phyloP scores from a whole-genome alignment of 2,329 filamentous ascomycete genomes.

The Venturia carpophila region DNA sequence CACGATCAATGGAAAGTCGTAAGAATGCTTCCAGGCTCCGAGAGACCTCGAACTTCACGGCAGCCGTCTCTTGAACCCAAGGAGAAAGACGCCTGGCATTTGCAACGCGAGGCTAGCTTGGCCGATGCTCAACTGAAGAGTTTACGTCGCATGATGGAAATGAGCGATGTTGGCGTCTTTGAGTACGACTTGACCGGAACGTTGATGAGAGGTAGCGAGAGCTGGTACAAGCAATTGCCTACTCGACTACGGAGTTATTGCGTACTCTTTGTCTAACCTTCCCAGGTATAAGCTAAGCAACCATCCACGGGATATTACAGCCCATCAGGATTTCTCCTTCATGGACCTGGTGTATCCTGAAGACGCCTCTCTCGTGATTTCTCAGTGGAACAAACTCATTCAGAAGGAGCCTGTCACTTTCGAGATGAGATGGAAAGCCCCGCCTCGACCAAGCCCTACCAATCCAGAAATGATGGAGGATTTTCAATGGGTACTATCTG shows the following conservation, averaged over 20 bases:
- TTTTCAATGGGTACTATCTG: conserved; percentile 26
- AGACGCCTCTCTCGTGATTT: conserved; percentile 26
- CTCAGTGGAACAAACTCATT: conserved; percentile 27
- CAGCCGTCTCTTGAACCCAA: conserved; percentile 21
- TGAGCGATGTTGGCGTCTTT: conserved; percentile 31
- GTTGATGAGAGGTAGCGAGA: conserved; percentile 26
- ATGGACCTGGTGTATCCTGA: conserved; percentile 28
- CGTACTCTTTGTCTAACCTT: too few relatives aligned
- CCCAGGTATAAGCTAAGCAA: conserved; percentile 20
- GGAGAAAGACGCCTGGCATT: conserved; percentile 16
- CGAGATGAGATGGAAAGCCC: conserved; percentile 30
- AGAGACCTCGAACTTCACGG: not conserved
- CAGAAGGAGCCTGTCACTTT: conserved; percentile 27
- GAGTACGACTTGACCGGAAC: conserved; percentile 26
- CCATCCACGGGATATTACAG: conserved; percentile 23
- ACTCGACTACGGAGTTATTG: too few relatives aligned
- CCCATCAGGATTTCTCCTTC: conserved; percentile 26
- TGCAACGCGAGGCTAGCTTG: conserved; percentile 9
- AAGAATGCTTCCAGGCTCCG: conserved; percentile 13
- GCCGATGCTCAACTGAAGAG: conserved; percentile 18
- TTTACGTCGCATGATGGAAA: conserved; percentile 30
- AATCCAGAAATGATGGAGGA: conserved; percentile 20
- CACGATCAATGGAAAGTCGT: conserved; percentile 18
- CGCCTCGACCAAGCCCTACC: not conserved
- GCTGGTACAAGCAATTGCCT: not conserved